phyloP scores from a whole-genome alignment of 495 filamentous ascomycete species.

The Podospora comata region DNA sequence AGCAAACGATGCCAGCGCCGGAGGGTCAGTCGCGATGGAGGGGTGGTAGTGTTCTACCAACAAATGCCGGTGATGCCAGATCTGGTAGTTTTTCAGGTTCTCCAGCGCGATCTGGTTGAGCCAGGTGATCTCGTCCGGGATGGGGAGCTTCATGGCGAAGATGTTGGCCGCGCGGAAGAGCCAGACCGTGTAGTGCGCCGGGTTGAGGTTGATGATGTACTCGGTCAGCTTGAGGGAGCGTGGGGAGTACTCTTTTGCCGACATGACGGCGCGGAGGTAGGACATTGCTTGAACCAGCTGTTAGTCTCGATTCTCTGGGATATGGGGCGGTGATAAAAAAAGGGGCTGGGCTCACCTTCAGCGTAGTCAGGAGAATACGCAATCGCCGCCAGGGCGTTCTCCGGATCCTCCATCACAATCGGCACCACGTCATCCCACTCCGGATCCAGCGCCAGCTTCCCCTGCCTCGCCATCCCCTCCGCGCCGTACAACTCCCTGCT shows the following conservation, averaged over 20 bases:
- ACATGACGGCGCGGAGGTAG: slow-evolving; percentile 93
- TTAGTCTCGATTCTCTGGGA: not conserved
- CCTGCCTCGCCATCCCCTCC: slow-evolving; percentile 27
- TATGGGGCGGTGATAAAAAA: not conserved
- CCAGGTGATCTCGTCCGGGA: slow-evolving; percentile 76
- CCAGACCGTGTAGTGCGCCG: slow-evolving; percentile 98
- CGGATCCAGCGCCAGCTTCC: slow-evolving; percentile 62
- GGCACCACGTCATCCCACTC: slow-evolving; percentile 82
- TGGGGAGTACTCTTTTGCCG: slow-evolving; percentile 73
- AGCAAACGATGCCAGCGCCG: slow-evolving; percentile 36
- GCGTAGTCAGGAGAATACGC: slow-evolving; percentile 82
- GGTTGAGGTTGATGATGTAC: slow-evolving; percentile 86
- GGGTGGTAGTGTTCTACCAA: slow-evolving; percentile 67
- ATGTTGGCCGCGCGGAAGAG: slow-evolving; percentile 83
- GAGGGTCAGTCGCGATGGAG: slow-evolving; percentile 40
- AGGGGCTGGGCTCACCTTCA: slow-evolving; percentile 60
- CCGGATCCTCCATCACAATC: slow-evolving; percentile 79
- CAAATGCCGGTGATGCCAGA: slow-evolving; percentile 94
- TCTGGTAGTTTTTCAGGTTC: slow-evolving; percentile 96
- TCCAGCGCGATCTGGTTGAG: slow-evolving; percentile 75
- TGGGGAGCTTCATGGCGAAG: slow-evolving; percentile 58
- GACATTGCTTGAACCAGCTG: slow-evolving; percentile 48
- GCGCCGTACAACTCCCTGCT: slow-evolving; percentile 43
- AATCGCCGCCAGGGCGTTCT: slow-evolving; percentile 77
- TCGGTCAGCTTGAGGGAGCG: slow-evolving; percentile 80